These are phyloP conservation scores for Cordyceps militaris DNA, from an alignment of 2,329 filamentous ascomycete genomes.

Conservation along the genomic window DNA sequence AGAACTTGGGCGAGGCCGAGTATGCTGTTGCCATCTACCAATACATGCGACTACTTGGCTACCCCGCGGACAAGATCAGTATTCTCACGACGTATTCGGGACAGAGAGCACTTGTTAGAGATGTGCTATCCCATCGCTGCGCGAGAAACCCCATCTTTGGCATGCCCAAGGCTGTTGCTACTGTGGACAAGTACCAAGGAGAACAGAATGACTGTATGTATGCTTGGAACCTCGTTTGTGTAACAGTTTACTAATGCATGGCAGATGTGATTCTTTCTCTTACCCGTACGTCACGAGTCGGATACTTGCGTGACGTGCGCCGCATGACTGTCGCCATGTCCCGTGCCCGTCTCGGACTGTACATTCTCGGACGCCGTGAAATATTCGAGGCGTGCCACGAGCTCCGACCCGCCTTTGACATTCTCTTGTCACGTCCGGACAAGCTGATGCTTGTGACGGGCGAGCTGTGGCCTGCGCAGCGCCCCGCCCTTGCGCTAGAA, in stretches of 20 bases:
- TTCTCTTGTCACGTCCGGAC: conserved; percentile 69
- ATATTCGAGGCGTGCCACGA: conserved; percentile 89
- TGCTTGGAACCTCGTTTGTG: neutral
- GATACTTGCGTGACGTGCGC: conserved; percentile 88
- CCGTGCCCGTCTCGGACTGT: conserved; percentile 82
- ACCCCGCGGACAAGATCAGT: conserved; percentile 74
- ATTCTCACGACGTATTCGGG: conserved; percentile 93
- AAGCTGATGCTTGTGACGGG: conserved; percentile 75
- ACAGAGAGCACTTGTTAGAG: conserved; percentile 78
- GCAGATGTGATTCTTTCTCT: conserved; percentile 88
- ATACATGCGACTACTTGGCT: conserved; percentile 94
- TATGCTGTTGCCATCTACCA: conserved; percentile 93
- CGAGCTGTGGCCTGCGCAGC: conserved; percentile 72
- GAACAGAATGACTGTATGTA: conserved; percentile 96
- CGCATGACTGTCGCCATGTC: conserved; percentile 92
- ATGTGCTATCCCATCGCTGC: conserved; percentile 80
- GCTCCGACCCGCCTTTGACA: conserved; percentile 76
- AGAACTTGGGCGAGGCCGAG: conserved; percentile 94
- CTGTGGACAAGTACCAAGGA: conserved; percentile 97
- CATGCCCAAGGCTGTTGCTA: conserved; percentile 80
- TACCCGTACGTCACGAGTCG: conserved; percentile 78
- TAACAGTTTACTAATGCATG: conserved; percentile 17
- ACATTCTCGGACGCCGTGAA: conserved; percentile 79
- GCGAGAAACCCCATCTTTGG: conserved; percentile 79
- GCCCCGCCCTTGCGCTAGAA: conserved; percentile 34